Conservation (phyloP, 169 alveolate genomes). For the Besnoitia besnoiti region DNA sequence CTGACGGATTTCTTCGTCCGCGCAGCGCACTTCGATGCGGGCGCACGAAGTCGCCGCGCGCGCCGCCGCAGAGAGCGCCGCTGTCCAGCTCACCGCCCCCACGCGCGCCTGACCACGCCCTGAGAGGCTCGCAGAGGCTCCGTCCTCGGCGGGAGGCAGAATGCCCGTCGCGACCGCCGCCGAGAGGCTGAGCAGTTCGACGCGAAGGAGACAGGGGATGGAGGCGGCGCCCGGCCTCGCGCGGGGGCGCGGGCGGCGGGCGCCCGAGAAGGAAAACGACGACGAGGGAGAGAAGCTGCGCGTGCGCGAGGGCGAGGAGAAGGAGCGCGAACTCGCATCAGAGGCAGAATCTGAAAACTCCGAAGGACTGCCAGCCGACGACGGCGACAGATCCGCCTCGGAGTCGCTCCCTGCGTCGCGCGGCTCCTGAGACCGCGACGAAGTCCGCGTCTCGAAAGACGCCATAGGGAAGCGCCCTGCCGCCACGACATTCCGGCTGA, state of each 20-base stretch:
- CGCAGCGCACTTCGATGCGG: slow-evolving; percentile 16
- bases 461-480: slow-evolving; percentile 4
- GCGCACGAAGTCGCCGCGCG: slow-evolving; percentile 26
- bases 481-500: slow-evolving; percentile 22
- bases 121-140: too few relatives aligned
- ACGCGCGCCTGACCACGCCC: neutral
- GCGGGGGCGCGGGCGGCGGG: neutral
- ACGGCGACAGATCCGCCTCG: neutral
- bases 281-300: too few relatives aligned
- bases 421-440: neutral
- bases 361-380: neutral
- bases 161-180: neutral
- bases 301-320: neutral
- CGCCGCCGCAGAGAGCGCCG: neutral
- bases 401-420: neutral
- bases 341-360: neutral
- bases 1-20: neutral
- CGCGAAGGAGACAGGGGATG: slow-evolving; percentile 11
- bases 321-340: neutral
- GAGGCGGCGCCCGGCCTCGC: neutral
- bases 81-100: neutral
- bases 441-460: too few relatives aligned
- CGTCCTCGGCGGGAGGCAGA: neutral
- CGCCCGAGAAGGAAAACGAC: too few relatives aligned
- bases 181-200: neutral